These are phyloP conservation scores for Arabis hirsuta DNA, from an alignment of 345 rosid species.

Conservation along the genomic window DNA sequence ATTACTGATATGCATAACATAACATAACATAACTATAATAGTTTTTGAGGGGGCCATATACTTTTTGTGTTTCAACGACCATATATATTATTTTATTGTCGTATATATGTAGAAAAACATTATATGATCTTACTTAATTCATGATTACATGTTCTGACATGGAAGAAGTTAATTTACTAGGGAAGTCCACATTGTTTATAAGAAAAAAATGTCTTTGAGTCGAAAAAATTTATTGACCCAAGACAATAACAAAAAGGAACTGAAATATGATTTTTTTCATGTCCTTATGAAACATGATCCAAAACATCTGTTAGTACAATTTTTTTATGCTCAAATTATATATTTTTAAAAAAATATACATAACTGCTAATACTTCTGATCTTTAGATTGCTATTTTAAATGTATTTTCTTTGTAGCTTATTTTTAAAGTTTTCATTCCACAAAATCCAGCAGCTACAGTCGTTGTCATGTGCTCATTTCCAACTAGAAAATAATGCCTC, in stretches of 20 bases:
- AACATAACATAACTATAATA: too few species aligned
- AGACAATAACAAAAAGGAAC: neutral
- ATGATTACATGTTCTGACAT: too few species aligned
- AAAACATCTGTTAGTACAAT: neutral
- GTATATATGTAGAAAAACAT: too few species aligned
- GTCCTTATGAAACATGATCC: neutral
- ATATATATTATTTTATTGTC: too few species aligned
- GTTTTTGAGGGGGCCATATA: too few species aligned
- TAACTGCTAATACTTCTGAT: neutral
- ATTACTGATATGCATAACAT: too few species aligned
- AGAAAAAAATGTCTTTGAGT: neutral
- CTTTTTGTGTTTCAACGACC: too few species aligned
- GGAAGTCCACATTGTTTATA: too few species aligned
- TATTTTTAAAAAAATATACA: neutral
- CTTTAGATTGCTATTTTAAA: neutral
- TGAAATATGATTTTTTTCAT: neutral
- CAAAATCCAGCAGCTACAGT: slow-evolving; percentile 16
- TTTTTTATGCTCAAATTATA: too few species aligned
- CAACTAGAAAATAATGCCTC: slow-evolving; percentile 18
- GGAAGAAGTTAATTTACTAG: neutral
- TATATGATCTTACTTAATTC: too few species aligned
- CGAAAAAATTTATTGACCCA: neutral
- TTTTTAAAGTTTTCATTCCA: neutral
- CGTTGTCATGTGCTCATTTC: slow-evolving; percentile 21
- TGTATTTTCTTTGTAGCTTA: neutral